A percentile compares a stretch with the other conserved stretches of the same genome.
phyloP scores from a whole-genome alignment of 345 rosid species.

The Brassica rapa region DNA sequence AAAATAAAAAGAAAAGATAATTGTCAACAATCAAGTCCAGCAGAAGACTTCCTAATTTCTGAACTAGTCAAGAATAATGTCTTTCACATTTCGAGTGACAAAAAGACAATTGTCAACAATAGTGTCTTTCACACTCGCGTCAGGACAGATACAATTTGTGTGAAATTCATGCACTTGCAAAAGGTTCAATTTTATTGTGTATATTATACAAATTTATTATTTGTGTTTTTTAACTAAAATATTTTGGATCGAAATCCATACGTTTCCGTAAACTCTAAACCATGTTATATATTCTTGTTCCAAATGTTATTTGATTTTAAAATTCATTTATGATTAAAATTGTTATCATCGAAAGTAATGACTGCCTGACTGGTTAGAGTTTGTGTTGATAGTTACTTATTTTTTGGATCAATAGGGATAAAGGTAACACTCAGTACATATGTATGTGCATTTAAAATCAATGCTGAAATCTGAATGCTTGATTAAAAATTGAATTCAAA shows the following conservation, averaged over 20 bases:
- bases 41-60: not conserved
- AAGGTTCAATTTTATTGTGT: not conserved
- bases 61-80: not conserved
- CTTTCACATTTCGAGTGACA: not conserved
- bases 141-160: not conserved
- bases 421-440: not conserved
- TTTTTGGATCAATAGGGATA: not conserved
- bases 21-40: not conserved
- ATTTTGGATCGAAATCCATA: not conserved
- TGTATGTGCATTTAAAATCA: not conserved
- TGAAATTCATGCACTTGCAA: not conserved
- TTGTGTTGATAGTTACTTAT: not conserved
- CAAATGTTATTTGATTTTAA: not conserved
- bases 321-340: too few relatives aligned
- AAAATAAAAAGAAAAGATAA: not conserved
- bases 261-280: not conserved
- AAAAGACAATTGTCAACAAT: not conserved
- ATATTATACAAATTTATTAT: not conserved
- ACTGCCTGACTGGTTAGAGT: not conserved
- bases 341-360: not conserved
- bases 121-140: slow-evolving; percentile 1
- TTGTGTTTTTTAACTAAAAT: not conserved
- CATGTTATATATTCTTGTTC: not conserved
- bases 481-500: not conserved
- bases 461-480: not conserved